Evolutionary conservation across 306 rosid species (phyloP).

Genomic region (Ochetophila trinervis): DNA sequence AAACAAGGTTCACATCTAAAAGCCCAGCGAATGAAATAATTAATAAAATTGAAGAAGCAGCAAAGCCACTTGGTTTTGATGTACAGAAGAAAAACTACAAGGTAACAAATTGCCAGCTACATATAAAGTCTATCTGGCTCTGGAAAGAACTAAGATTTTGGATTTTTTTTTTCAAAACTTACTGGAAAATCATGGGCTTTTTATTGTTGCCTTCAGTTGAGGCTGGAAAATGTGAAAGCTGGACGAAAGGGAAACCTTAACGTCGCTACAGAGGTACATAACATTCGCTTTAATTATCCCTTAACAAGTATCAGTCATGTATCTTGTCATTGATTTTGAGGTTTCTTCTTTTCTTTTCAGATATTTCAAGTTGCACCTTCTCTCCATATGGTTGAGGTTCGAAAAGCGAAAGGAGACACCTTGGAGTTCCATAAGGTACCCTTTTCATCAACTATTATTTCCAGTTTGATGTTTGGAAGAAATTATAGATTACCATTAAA

Average conservation of each 20-base stretch:
- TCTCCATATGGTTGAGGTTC: constrained; percentile 95
- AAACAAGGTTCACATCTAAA: constrained; percentile 94
- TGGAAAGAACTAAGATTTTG: neutral
- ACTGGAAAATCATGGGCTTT: constrained; percentile 5
- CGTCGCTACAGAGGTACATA: constrained; percentile 86
- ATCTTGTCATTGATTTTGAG: neutral
- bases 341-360: constrained; percentile 36
- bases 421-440: constrained; percentile 94
- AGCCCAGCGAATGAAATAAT: constrained; percentile 87
- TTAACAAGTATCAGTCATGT: neutral
- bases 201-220: constrained; percentile 52
- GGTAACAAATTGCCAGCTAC: constrained; percentile 42
- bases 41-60: constrained; percentile 92
- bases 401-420: constrained; percentile 98
- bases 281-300: neutral
- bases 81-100: constrained; percentile 95
- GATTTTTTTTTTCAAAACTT: neutral
- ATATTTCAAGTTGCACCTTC: constrained; percentile 98
- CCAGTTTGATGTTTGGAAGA: neutral
- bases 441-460: neutral
- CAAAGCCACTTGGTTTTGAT: constrained; percentile 95
- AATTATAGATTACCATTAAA: neutral
- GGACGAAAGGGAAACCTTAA: constrained; percentile 98
- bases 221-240: constrained; percentile 88
- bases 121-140: neutral